Conservation (phyloP, 1,139 yeast genomes). For the Saccharomyces pastorianus region DNA sequence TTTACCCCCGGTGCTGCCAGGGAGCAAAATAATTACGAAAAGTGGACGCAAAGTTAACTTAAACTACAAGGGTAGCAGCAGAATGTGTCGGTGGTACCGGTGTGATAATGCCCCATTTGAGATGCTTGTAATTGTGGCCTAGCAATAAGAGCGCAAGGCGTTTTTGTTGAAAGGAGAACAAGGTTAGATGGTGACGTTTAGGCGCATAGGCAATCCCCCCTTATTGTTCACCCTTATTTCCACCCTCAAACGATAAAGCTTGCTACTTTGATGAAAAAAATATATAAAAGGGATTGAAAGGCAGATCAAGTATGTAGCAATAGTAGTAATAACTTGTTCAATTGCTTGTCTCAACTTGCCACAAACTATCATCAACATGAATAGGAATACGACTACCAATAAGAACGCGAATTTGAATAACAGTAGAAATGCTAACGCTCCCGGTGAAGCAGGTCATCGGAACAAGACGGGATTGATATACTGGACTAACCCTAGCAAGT, state of each 20-base stretch:
- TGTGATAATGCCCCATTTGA: not conserved
- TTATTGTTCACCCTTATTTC: constrained; percentile 1
- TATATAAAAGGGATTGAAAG: not conserved
- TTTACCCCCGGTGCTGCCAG: not conserved
- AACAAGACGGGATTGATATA: constrained; percentile 40
- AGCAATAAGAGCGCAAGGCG: not conserved
- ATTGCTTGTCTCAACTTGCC: not conserved
- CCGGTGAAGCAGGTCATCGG: not conserved
- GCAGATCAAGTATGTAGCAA: not conserved
- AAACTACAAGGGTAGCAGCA: not conserved
- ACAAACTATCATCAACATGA: not conserved
- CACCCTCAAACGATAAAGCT: not conserved
- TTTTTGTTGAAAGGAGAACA: not conserved
- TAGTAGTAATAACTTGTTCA: not conserved
- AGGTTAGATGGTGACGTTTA: not conserved
- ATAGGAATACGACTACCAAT: not conserved
- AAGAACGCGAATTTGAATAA: not conserved
- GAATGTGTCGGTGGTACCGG: not conserved
- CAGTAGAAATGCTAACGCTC: not conserved
- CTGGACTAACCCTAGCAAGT: constrained; percentile 70
- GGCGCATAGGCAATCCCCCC: constrained; percentile 1
- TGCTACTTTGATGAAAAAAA: not conserved
- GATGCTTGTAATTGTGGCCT: not conserved
- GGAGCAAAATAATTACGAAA: not conserved
- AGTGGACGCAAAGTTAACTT: not conserved